phyloP scores from a whole-genome alignment of 1,139 yeast species.

The Tardiomyces blankii region DNA sequence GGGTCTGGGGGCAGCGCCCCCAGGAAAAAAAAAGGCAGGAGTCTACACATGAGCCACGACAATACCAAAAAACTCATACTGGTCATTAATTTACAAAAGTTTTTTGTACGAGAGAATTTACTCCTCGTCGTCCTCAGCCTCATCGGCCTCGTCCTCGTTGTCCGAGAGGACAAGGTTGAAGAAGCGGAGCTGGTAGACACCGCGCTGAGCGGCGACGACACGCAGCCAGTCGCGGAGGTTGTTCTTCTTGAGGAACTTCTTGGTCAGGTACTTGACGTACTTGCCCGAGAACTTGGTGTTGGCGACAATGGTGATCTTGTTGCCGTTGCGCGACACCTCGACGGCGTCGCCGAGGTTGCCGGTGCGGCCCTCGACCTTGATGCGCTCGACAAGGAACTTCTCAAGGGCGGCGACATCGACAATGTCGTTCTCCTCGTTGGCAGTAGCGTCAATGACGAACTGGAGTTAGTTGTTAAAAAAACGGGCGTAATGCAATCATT shows the following conservation, averaged over 20 bases:
- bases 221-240: conserved; percentile 98
- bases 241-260: conserved; percentile 99
- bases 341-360: conserved; percentile 97
- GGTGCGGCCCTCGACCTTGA: conserved; percentile 93
- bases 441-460: conserved; percentile 93
- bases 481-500: background rate
- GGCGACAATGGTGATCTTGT: conserved; percentile 74
- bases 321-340: conserved; percentile 76
- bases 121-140: conserved; percentile 38
- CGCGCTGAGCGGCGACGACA: conserved; percentile 92
- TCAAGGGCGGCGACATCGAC: conserved; percentile 97
- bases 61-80: too few species aligned
- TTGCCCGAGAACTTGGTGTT: conserved; percentile 98
- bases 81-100: conserved; percentile 1
- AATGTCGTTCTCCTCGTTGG: conserved; percentile 90
- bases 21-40: too few species aligned
- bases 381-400: conserved; percentile 97
- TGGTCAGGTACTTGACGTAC: conserved; percentile 98
- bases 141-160: conserved; percentile 66
- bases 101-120: conserved; percentile 19
- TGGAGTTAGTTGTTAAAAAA: conserved; percentile 21
- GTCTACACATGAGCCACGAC: too few species aligned
- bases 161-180: conserved; percentile 98
- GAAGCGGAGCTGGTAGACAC: conserved; percentile 97
- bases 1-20: too few species aligned